Evolutionary conservation across 345 rosid genomes (phyloP), one percentile per base, ranked within the genome.

Genomic region (Populus deltoides): DNA sequence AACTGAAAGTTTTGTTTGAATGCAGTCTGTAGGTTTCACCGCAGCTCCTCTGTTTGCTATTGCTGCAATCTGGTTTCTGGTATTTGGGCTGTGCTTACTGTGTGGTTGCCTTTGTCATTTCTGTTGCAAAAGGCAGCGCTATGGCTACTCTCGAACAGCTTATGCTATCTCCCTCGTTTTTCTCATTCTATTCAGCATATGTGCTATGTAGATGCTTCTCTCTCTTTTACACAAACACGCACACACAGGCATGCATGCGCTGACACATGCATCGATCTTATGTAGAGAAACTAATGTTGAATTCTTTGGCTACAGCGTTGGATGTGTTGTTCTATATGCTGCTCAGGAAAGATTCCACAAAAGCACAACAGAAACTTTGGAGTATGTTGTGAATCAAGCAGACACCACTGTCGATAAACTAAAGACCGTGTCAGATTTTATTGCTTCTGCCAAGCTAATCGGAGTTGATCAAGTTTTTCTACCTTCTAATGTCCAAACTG

Each of bases 1-100:
- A 43, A 72, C 77, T 75, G 39, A 77, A 71, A 35, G 2, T 71
- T 79, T 80, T 76, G 59, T 74, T 77, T 71, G 61, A 77, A 45
- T 83, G 89, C 94, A 96, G 98, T 93, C 99, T 77, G 99, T 86
- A 78, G 86, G 92, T n/a, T 92, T 81, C 77, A 92, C 97, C 33
- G 98, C 97, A 76, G 88, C 72, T 83, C 97, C 97, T 18, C 78
- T 93, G 78, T 89, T 93, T 84, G 82, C 77, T 69, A 80, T 89
- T 74, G 88, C 97, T 12, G 80, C 86, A 38, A 78, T 89, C 74
- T 96, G 99, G 98, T 91, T 92, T 81, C 73, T 91, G 31, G 90
- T 90, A 31, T 96, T 96, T 22, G 97, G 97, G 24, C 66, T 92
- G 31, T 89, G 90, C 80, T 80, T 93, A 67, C 76, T 89, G 65